These are phyloP conservation scores for Globisporangium ultimum DNA, from an alignment of 352 stramenopile species.

Conservation along the genomic window DNA sequence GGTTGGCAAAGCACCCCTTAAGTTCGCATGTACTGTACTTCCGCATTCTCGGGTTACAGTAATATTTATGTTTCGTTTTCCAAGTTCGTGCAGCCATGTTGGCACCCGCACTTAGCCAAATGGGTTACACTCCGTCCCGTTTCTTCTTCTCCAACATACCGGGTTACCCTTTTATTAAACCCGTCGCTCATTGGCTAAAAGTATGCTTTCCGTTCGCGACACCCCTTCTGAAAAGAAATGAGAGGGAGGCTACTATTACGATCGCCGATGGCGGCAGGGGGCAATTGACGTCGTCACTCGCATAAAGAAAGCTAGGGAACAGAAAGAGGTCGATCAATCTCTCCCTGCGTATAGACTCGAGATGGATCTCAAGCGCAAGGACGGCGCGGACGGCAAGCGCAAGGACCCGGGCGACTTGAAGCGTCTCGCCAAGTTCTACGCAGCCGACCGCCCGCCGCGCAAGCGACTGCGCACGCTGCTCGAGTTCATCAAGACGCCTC, in stretches of 20 bases:
- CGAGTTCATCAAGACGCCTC: constrained; percentile 76
- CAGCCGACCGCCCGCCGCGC: constrained; percentile 69
- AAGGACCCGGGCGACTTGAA: constrained; percentile 45
- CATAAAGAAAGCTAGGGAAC: not conserved
- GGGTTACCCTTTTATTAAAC: no score
- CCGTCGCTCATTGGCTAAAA: no score
- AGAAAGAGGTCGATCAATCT: not conserved
- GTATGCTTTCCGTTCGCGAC: no score
- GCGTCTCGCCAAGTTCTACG: constrained; percentile 86
- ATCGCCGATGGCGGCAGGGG: not conserved
- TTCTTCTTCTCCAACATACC: no score
- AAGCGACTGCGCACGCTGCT: constrained; percentile 82
- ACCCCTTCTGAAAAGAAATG: no score
- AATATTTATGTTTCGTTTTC: no score
- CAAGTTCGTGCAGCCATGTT: no score
- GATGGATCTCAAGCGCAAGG: constrained; percentile 1
- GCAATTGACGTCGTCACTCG: not conserved
- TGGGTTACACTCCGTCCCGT: no score
- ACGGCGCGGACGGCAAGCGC: constrained; percentile 2
- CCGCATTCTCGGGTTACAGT: no score
- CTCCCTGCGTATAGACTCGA: not conserved
- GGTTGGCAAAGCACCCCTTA: no score
- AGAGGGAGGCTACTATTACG: not conserved
- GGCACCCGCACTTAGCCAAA: no score
- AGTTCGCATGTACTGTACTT: no score